phyloP scores from a whole-genome alignment of 129 eudicot genomes.

The Lactuca saligna region DNA sequence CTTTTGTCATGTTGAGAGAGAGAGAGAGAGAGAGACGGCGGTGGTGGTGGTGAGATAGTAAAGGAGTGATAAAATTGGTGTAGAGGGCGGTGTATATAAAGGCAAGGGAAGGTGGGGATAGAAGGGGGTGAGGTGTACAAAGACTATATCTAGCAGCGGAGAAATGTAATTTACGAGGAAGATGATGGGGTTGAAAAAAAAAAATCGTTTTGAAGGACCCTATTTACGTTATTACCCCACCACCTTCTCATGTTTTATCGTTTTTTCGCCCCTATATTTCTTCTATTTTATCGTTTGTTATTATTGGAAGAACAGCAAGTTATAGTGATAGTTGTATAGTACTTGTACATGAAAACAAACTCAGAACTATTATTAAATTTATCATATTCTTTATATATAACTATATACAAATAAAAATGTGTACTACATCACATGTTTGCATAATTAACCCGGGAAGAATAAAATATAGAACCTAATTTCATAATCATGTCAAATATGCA shows the following conservation, averaged over 20 bases:
- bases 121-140: constrained; percentile 1
- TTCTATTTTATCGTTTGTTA: background rate
- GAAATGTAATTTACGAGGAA: background rate
- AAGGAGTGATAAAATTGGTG: background rate
- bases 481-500: no score
- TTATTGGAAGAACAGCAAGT: background rate
- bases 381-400: background rate
- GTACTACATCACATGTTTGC: background rate
- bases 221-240: constrained; percentile 13
- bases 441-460: no score
- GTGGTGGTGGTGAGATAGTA: background rate
- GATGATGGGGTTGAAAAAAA: background rate
- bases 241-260: constrained; percentile 19
- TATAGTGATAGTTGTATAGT: background rate
- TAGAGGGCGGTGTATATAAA: constrained; percentile 2
- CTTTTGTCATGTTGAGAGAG: constrained; percentile 20
- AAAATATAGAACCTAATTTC: no score
- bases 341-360: background rate
- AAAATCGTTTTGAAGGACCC: background rate
- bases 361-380: background rate
- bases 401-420: background rate
- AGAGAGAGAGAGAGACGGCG: background rate
- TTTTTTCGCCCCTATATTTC: background rate
- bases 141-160: background rate
- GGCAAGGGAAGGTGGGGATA: background rate